Evolutionary conservation across 2,329 filamentous ascomycete species (phyloP).

Genomic region (Fusarium dimerum): DNA sequence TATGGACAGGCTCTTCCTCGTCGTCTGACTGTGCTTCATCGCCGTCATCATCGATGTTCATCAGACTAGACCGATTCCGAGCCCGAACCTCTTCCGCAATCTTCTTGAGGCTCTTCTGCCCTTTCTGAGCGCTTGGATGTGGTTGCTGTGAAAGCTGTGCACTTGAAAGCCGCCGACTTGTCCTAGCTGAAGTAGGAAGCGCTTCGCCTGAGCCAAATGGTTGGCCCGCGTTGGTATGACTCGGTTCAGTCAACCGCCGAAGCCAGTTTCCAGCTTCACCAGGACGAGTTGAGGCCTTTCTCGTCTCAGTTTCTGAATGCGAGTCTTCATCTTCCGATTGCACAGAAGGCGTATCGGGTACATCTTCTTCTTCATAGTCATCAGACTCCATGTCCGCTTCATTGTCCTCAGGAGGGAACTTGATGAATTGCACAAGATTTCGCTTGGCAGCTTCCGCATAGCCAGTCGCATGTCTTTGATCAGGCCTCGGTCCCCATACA

Average conservation of each 20-base stretch:
- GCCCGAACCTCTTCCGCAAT: background rate
- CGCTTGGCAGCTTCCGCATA: background rate
- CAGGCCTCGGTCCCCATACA: constrained; percentile 22
- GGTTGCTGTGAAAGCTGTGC: background rate
- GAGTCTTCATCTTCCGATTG: background rate
- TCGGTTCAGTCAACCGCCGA: background rate
- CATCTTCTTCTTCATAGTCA: background rate
- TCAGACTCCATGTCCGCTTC: background rate
- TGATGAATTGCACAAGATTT: background rate
- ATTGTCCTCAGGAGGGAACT: background rate
- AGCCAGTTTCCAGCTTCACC: background rate
- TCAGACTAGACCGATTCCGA: background rate
- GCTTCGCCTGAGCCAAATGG: too few relatives aligned
- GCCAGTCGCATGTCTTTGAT: background rate
- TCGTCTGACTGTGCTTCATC: background rate
- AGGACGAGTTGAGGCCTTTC: background rate
- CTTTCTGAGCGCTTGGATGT: background rate
- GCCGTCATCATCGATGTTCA: background rate
- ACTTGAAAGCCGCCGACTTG: too few relatives aligned
- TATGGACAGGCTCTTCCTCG: background rate
- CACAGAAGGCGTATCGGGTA: background rate
- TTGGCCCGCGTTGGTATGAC: too few relatives aligned
- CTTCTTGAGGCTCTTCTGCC: background rate
- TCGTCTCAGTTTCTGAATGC: background rate
- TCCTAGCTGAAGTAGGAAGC: too few relatives aligned